Conservation (phyloP, 257 asterid species). For the Voacanga thouarsii region DNA sequence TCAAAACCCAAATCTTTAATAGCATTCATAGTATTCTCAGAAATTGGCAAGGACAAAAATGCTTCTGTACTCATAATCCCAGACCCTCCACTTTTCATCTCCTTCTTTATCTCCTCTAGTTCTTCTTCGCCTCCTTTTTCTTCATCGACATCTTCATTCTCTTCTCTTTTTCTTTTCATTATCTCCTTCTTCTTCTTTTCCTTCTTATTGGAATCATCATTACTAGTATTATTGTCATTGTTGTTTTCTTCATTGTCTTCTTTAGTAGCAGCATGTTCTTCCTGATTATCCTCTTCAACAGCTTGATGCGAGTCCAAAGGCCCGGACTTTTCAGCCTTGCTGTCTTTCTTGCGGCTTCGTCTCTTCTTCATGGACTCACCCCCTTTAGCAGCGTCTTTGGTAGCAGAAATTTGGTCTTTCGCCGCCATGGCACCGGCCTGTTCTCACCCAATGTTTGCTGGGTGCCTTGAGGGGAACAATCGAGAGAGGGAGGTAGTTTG, state of each 20-base stretch:
- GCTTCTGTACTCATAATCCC: conserved; percentile 84
- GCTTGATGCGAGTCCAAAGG: background rate
- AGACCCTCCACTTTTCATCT: conserved; percentile 36
- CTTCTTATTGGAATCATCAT: conserved; percentile 19
- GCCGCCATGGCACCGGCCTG: conserved; percentile 12
- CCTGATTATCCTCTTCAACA: conserved; percentile 15
- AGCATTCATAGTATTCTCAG: conserved; percentile 70
- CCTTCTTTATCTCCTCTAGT: conserved; percentile 34
- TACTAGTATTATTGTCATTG: conserved; percentile 12
- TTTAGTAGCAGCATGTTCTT: background rate
- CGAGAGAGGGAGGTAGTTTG: background rate
- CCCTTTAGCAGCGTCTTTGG: conserved; percentile 1
- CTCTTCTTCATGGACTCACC: conserved; percentile 16
- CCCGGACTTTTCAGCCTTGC: background rate
- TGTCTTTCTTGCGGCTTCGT: conserved; percentile 11
- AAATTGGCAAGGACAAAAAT: conserved; percentile 47
- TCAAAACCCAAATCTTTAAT: conserved; percentile 66
- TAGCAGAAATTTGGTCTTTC: conserved; percentile 12
- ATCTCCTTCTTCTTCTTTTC: conserved; percentile 26
- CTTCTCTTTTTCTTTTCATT: conserved; percentile 17
- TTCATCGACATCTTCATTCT: conserved; percentile 17
- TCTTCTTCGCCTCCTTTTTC: conserved; percentile 26
- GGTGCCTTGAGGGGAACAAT: background rate
- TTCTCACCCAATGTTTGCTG: background rate
- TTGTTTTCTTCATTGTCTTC: conserved; percentile 12